These are phyloP conservation scores for Podila epigama DNA, from an alignment of 192 early-diverging fungal species.

Conservation along the genomic window DNA sequence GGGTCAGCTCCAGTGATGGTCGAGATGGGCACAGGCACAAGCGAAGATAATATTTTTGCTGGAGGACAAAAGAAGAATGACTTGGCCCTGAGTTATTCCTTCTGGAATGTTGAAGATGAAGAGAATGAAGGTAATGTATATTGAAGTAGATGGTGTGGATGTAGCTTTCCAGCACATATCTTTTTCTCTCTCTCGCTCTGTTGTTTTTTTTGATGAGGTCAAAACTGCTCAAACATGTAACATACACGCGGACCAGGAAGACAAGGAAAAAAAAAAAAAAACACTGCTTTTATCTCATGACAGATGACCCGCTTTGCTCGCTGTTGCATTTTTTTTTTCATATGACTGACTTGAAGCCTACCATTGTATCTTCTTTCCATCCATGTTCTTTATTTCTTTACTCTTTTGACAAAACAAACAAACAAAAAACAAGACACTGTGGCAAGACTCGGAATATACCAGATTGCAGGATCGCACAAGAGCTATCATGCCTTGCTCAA, in stretches of 20 bases:
- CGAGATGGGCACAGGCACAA: conserved; percentile 52
- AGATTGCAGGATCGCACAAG: conserved; percentile 73
- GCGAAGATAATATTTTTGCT: conserved; percentile 42
- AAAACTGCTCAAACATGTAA: no score
- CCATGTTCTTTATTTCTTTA: not conserved
- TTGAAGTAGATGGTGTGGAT: no score
- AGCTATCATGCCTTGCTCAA: conserved; percentile 73
- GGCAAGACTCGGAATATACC: conserved; percentile 82
- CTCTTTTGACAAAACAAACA: not conserved
- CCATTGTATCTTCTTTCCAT: not conserved
- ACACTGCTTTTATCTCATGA: no score
- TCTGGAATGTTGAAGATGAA: conserved; percentile 87
- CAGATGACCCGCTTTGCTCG: no score
- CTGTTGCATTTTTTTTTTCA: no score
- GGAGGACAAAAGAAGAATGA: conserved; percentile 65
- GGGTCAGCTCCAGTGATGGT: conserved; percentile 52
- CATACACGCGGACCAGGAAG: no score
- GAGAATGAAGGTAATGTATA: conserved; percentile 73
- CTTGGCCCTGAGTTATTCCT: conserved; percentile 85
- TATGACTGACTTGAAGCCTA: conserved; percentile 3
- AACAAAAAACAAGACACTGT: conserved; percentile 57
- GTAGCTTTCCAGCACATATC: no score
- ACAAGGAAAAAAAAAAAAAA: not conserved
- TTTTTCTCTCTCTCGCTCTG: no score
- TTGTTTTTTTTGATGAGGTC: no score